These are phyloP conservation scores for Shiraia bambusicola DNA, from an alignment of 2,329 filamentous ascomycete genomes.

Conservation along the genomic window DNA sequence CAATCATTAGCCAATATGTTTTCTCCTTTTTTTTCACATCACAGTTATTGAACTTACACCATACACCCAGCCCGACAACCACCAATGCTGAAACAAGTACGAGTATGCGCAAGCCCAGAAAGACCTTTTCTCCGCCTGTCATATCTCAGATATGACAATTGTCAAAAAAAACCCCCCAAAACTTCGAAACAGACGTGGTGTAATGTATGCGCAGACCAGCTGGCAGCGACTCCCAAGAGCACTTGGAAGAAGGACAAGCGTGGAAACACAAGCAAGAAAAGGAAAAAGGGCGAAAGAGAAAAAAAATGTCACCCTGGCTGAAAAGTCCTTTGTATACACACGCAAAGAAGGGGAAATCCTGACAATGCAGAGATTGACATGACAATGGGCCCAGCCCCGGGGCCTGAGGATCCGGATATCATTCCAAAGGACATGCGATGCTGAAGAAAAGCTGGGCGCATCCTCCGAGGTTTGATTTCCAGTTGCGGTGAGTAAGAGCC, in stretches of 20 bases:
- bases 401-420: conserved; percentile 10
- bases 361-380: conserved; percentile 8
- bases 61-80: conserved; percentile 26
- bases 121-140: conserved; percentile 15
- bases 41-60: conserved; percentile 19
- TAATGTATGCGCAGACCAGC: conserved; percentile 24
- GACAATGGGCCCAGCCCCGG: conserved; percentile 5
- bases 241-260: conserved; percentile 17
- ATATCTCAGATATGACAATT: too few relatives aligned
- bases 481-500: background rate
- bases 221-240: conserved; percentile 32
- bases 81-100: conserved; percentile 22
- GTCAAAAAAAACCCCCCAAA: too few relatives aligned
- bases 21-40: background rate
- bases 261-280: too few relatives aligned
- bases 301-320: conserved; percentile 10
- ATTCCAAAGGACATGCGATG: conserved; percentile 3
- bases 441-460: conserved; percentile 3
- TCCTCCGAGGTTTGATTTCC: conserved; percentile 7
- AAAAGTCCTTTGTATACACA: conserved; percentile 3
- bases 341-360: conserved; percentile 2
- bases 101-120: conserved; percentile 24
- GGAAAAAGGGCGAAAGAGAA: conserved; percentile 9
- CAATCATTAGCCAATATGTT: background rate
- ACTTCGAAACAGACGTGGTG: too few relatives aligned